phyloP scores from a whole-genome alignment of 768 basidiomycete genomes.

The Gloeopeniophorella convolvens region DNA sequence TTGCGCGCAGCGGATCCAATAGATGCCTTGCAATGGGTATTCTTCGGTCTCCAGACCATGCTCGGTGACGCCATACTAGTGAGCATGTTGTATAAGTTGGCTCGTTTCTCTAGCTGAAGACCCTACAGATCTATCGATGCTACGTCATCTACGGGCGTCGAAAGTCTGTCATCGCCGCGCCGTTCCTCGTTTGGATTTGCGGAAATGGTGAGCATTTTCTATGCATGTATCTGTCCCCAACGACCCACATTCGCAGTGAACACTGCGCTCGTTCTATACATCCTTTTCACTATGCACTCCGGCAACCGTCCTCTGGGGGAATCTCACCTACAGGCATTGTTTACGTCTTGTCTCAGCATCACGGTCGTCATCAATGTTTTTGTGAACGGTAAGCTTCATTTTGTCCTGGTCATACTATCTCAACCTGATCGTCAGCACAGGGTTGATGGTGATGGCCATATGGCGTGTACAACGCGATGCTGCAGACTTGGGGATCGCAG shows the following conservation, averaged over 20 bases:
- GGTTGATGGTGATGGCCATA: neutral
- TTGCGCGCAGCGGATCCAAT: conserved; percentile 34
- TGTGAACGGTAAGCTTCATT: neutral
- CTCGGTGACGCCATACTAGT: conserved; percentile 40
- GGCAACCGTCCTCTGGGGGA: neutral
- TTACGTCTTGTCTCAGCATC: neutral
- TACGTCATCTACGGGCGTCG: conserved; percentile 23
- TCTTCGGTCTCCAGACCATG: conserved; percentile 37
- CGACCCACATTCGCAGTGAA: neutral
- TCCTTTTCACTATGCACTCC: conserved; percentile 4
- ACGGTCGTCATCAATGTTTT: conserved; percentile 1
- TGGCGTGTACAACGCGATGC: neutral
- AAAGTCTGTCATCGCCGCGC: conserved; percentile 18
- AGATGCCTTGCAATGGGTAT: conserved; percentile 37
- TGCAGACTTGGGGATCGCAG: neutral
- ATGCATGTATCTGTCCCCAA: conserved; percentile 9
- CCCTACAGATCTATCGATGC: conserved; percentile 23
- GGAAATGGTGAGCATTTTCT: conserved; percentile 12
- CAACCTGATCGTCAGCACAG: neutral
- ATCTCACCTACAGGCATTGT: neutral
- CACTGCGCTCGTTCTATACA: conserved; percentile 8
- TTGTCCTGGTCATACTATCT: neutral
- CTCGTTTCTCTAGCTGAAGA: neutral
- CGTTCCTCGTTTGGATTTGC: conserved; percentile 23
- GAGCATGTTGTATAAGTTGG: neutral